Evolutionary conservation across 371 early-diverging fungal species (phyloP), one percentile per base, ranked within the genome.

Genomic region (Mucor mucedo): DNA sequence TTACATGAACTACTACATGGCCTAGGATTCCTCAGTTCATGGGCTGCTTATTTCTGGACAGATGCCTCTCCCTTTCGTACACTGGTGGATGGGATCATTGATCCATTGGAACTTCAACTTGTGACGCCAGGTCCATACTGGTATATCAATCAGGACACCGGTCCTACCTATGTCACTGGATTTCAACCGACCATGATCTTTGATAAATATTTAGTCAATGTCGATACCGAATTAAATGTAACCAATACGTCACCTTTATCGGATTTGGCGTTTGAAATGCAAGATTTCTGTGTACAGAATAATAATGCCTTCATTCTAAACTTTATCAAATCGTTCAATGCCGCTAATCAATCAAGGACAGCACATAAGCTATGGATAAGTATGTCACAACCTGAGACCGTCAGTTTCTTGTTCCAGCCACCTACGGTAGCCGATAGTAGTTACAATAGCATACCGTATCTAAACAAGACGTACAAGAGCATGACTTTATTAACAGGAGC

Each of bases 141-240:
- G 73, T 71, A 57, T 33, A 66, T 77, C 41, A 66, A 72, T 30
- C 63, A 70, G 29, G 71, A 74, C 33, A 71, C 71, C 1, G 82
- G 82, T 1, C 75, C 79, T 2, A 60, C 70, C 1, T 82, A 70
- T 61, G 60, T 82, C 49, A 79, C 75, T 4, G 79, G 82, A 2
- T 82, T 82, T 39, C 75, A 75, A 38, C 79, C 78, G 1, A 77
- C 75, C 30, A 79, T 79, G 76, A 79, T 82, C 1, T 82, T 82
- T 60, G 82, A 82, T 47, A 82, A 82, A 55, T 78, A 66, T 30
- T 55, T 79, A 9, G 65, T 74, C 13, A 69, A 59, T 13, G 38
- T 66, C 4, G 66, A 69, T 28, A 68, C 53, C 8, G 65, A 65
- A 27, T 42, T 63, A 13, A 70, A 65, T 33, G 59, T 53, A 2